These are phyloP conservation scores for Endocalyx cinctus DNA, from an alignment of 2,329 filamentous ascomycete species.

Conservation along the genomic window DNA sequence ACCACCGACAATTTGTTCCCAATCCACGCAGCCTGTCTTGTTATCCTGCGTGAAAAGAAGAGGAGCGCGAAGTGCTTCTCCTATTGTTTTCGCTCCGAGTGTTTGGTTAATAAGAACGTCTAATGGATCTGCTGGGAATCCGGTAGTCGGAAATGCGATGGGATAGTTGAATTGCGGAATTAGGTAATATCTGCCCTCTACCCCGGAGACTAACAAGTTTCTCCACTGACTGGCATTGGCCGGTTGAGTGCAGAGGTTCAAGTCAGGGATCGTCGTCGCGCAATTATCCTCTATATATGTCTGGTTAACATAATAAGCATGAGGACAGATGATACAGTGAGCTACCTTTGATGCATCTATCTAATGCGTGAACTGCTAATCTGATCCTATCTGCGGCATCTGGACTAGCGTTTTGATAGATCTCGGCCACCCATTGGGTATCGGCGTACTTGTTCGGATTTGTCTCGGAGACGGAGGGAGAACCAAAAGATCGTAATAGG, in stretches of 20 bases:
- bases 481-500: conserved; percentile 14
- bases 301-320: conserved; percentile 1
- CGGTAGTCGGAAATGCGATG: conserved; percentile 10
- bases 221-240: too few relatives aligned
- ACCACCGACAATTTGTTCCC: too few relatives aligned
- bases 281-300: conserved; percentile 10
- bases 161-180: conserved; percentile 16
- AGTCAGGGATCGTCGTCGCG: conserved; percentile 8
- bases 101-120: conserved; percentile 11
- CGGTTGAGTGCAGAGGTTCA: conserved; percentile 12
- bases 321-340: not conserved
- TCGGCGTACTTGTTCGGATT: conserved; percentile 11
- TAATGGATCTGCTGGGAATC: conserved; percentile 10
- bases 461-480: conserved; percentile 8
- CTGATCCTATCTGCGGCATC: conserved; percentile 10
- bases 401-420: conserved; percentile 8
- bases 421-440: conserved; percentile 9
- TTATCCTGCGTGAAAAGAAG: too few relatives aligned
- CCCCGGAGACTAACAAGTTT: conserved; percentile 13
- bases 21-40: too few relatives aligned
- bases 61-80: conserved; percentile 11
- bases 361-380: conserved; percentile 8
- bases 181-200: conserved; percentile 7
- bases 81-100: conserved; percentile 4
- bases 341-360: conserved; percentile 12